phyloP scores from a whole-genome alignment of 1,284 basidiomycete genomes.

The Takashimella tepidaria region DNA sequence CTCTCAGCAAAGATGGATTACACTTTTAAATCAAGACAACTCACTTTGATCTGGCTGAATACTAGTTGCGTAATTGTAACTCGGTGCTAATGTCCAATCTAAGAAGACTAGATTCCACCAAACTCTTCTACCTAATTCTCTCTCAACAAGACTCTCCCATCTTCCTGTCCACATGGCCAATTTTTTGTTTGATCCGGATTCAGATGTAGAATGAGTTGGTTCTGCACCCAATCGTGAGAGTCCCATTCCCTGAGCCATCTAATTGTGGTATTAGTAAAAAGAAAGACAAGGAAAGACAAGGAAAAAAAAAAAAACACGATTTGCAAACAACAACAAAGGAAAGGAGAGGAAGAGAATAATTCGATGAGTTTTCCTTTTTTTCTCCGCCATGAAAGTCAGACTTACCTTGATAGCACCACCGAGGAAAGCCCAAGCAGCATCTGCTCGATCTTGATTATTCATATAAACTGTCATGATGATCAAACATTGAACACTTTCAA shows the following conservation, averaged over 20 bases:
- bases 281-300: background rate
- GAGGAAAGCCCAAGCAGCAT: constrained; percentile 45
- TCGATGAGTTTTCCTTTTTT: no score
- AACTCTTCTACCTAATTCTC: constrained; percentile 7
- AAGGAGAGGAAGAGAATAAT: no score
- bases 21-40: no score
- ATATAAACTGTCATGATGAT: background rate
- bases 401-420: constrained; percentile 45
- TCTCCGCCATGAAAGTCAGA: background rate
- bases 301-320: no score
- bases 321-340: no score
- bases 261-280: no score
- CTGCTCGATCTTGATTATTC: constrained; percentile 46
- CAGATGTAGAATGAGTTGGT: constrained; percentile 28
- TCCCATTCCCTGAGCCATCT: constrained; percentile 48
- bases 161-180: constrained; percentile 42
- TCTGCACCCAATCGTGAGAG: constrained; percentile 44
- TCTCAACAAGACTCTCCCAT: constrained; percentile 42
- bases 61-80: background rate
- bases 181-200: no score
- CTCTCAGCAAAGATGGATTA: background rate
- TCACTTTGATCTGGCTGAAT: background rate
- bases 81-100: constrained; percentile 6
- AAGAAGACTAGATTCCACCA: constrained; percentile 11
- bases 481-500: background rate